These are phyloP conservation scores for Aciculoconidium aculeatum DNA, from an alignment of 805 yeast genomes.

Conservation along the genomic window DNA sequence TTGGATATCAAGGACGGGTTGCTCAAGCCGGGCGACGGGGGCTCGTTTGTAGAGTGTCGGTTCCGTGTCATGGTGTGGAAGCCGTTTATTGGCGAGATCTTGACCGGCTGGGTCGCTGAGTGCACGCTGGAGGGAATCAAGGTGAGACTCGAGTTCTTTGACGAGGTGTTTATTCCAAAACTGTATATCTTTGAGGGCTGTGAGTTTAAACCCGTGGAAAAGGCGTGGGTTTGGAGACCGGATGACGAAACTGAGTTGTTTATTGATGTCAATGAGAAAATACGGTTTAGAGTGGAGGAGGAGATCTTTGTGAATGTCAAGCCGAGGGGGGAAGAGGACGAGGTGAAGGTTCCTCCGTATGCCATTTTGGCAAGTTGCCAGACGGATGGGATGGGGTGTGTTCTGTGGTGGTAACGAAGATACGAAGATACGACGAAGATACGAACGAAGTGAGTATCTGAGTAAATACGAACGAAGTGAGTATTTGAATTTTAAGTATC, in stretches of 20 bases:
- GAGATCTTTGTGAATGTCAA: slow-evolving; percentile 80
- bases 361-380: slow-evolving; percentile 86
- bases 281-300: slow-evolving; percentile 86
- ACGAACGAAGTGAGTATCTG: too few species aligned
- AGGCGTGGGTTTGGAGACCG: slow-evolving; percentile 93
- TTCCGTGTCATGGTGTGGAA: slow-evolving; percentile 80
- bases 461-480: too few species aligned
- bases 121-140: slow-evolving; percentile 85
- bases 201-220: slow-evolving; percentile 63
- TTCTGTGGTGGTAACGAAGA: slow-evolving; percentile 96
- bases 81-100: slow-evolving; percentile 90
- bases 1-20: slow-evolving; percentile 81
- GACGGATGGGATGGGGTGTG: slow-evolving; percentile 94
- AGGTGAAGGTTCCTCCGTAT: slow-evolving; percentile 65
- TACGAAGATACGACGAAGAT: too few species aligned
- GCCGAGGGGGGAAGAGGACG: slow-evolving; percentile 47
- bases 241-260: slow-evolving; percentile 72
- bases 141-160: slow-evolving; percentile 80
- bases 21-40: slow-evolving; percentile 92
- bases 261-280: slow-evolving; percentile 85
- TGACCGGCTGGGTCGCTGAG: slow-evolving; percentile 89
- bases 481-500: slow-evolving; percentile 18
- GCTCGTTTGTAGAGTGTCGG: slow-evolving; percentile 66
- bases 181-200: slow-evolving; percentile 75
- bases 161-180: slow-evolving; percentile 87